A percentile compares a stretch with the other conserved stretches of the same genome.
These are phyloP conservation scores for Hypoxylon subgilvum DNA, from an alignment of 495 filamentous ascomycete genomes.

Conservation along the genomic window DNA sequence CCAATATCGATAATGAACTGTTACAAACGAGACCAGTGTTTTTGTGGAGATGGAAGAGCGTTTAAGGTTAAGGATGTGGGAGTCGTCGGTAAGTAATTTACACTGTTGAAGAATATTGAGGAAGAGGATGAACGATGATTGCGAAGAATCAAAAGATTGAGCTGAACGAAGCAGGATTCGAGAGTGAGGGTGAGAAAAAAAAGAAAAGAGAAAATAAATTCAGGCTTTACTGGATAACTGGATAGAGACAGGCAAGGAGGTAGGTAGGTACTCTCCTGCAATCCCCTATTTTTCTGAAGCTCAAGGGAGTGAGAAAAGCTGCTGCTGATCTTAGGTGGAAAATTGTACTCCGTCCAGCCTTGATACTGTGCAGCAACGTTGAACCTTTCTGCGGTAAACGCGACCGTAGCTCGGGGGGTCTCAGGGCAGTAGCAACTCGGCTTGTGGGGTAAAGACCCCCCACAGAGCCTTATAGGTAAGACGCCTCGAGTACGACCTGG, in stretches of 20 bases:
- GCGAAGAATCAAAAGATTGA: slow-evolving; percentile 13
- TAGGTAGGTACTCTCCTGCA: slow-evolving; percentile 32
- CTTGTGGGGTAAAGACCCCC: slow-evolving; percentile 35
- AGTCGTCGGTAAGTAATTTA: slow-evolving; percentile 8
- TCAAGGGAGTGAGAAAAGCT: slow-evolving; percentile 18
- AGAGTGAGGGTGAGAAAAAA: slow-evolving; percentile 3
- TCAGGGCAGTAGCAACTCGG: slow-evolving; percentile 17
- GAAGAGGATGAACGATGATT: not conserved
- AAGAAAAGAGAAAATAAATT: slow-evolving; percentile 7
- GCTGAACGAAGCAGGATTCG: slow-evolving; percentile 12
- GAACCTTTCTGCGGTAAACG: slow-evolving; percentile 32
- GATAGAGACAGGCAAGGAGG: not conserved
- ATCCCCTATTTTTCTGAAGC: slow-evolving; percentile 35
- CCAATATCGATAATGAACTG: slow-evolving; percentile 27
- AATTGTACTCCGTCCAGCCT: slow-evolving; percentile 20
- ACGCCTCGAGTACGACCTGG: no score
- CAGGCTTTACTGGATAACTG: not conserved
- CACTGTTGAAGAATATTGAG: slow-evolving; percentile 8
- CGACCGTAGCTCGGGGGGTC: slow-evolving; percentile 28
- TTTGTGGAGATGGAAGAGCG: not conserved
- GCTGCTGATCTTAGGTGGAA: slow-evolving; percentile 2
- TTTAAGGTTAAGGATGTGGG: slow-evolving; percentile 5
- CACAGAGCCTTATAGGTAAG: slow-evolving; percentile 21
- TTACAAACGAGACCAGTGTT: slow-evolving; percentile 7
- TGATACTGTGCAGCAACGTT: slow-evolving; percentile 17